These are phyloP conservation scores for Laburnicola sp. DNA, from an alignment of 2,329 filamentous ascomycete species.

Conservation along the genomic window DNA sequence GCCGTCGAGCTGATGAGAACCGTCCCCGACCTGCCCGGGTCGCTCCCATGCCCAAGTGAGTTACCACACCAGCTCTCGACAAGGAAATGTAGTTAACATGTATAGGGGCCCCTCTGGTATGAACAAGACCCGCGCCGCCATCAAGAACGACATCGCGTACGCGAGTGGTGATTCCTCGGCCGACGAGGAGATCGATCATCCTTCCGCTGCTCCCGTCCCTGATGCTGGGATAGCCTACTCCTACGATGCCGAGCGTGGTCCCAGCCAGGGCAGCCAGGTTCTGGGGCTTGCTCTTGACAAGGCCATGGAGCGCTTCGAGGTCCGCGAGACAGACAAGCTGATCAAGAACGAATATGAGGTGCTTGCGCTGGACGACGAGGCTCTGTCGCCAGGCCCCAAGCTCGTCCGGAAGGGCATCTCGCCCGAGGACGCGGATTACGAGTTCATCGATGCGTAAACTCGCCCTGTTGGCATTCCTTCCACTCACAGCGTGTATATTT, in stretches of 20 bases:
- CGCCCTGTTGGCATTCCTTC: conserved; percentile 5
- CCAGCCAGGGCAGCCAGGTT: conserved; percentile 59
- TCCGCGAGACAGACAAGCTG: conserved; percentile 62
- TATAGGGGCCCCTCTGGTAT: conserved; percentile 28
- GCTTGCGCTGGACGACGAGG: conserved; percentile 49
- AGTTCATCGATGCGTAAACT: conserved; percentile 42
- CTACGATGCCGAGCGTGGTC: conserved; percentile 56
- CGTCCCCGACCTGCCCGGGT: conserved; percentile 44
- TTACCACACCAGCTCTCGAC: not conserved
- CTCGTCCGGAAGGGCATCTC: conserved; percentile 32
- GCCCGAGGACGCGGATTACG: conserved; percentile 47
- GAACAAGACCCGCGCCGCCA: conserved; percentile 39
- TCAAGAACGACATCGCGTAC: conserved; percentile 51
- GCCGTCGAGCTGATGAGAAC: conserved; percentile 40
- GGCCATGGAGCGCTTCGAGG: conserved; percentile 63
- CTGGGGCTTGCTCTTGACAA: conserved; percentile 59
- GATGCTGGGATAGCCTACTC: conserved; percentile 58
- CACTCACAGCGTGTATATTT: conserved; percentile 14
- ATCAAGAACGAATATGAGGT: conserved; percentile 64
- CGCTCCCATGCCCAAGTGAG: conserved; percentile 35
- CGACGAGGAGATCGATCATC: conserved; percentile 51
- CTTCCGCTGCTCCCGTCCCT: conserved; percentile 48
- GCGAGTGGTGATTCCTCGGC: conserved; percentile 48
- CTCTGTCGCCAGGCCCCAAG: conserved; percentile 38
- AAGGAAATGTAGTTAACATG: conserved; percentile 15